Base-by-base conservation (phyloP, 1,284 basidiomycete genomes). In the Fomitopsis pinicola region DNA sequence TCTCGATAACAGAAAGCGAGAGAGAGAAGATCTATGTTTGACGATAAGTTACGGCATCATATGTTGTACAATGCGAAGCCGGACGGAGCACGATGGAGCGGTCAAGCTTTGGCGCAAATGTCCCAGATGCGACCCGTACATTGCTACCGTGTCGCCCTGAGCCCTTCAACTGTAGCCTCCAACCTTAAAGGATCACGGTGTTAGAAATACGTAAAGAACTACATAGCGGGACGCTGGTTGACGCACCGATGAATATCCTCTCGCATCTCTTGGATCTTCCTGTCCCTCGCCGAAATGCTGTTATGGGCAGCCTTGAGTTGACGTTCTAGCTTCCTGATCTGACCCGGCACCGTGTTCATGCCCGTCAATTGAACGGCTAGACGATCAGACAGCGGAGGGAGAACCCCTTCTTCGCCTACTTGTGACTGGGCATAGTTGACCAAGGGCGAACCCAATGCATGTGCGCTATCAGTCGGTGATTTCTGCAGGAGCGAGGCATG, bases 271-370 rank as follows among this genome's bases (percentile, higher is more conserved):
- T 59, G 62, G 14, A 85, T 82, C 52, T 67, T 75, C 22, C 65
- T 69, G 9, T 68, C 69, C 66, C 80, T 83, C 5, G 73, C 71
- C 3, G 72, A 70, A 36, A 75, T 73, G 48, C 73, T 75, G 52
- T 72, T 71, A 53, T 74, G 72, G 54, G 77, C 70, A 10, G 80
- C 78, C 3, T 69, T 68, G 15, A 69, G 67, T 59, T 74, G 75
- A 48, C 77, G 72, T 62, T 81, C 77, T 38, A 84, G 70, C 60
- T 75, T 78, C 40, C 68, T 67, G 30, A 83, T 67, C 55, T 79
- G 76, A 6, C 72, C 67, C 44, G 70, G 69, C 3, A 78, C 46
- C 8, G 57, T 55, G 14, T 64, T 59, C 45, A 66, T 64, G 22
- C 52, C 57, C 14, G 58, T 55, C 10, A 65, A 33, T 19, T 66